phyloP scores from a whole-genome alignment of 2,329 filamentous ascomycete genomes.

The Boeremia exigua region DNA sequence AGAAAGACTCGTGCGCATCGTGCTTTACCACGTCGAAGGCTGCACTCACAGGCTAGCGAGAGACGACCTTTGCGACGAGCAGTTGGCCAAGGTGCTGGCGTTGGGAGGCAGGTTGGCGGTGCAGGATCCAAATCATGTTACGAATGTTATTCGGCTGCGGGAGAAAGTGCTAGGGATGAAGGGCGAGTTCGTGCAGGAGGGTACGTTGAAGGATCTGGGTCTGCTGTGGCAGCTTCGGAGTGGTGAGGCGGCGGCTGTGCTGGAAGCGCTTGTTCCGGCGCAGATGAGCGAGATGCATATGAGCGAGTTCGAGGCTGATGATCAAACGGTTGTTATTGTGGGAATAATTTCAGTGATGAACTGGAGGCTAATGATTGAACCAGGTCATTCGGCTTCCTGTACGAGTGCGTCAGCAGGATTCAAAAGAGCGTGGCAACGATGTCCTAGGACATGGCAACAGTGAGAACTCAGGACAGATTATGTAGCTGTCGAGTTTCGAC shows the following conservation, averaged over 20 bases:
- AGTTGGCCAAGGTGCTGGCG: neutral
- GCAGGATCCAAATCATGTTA: slow-evolving; percentile 6
- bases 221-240: neutral
- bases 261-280: neutral
- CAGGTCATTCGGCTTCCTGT: no score
- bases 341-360: neutral
- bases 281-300: neutral
- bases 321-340: neutral
- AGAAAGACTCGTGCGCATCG: neutral
- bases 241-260: neutral
- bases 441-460: no score
- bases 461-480: no score
- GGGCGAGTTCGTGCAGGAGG: neutral
- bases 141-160: neutral
- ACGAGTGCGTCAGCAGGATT: no score
- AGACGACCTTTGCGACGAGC: neutral
- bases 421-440: no score
- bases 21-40: neutral
- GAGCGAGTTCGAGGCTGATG: neutral
- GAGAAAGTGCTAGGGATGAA: neutral
- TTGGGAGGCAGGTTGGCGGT: neutral
- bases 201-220: neutral
- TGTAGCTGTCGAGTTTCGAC: no score
- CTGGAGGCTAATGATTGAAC: no score
- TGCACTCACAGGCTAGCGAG: neutral